A percentile compares a stretch with the other conserved stretches of the same genome.
Conservation (phyloP, 257 asterid genomes). For the Thymus quinquecostatus region DNA sequence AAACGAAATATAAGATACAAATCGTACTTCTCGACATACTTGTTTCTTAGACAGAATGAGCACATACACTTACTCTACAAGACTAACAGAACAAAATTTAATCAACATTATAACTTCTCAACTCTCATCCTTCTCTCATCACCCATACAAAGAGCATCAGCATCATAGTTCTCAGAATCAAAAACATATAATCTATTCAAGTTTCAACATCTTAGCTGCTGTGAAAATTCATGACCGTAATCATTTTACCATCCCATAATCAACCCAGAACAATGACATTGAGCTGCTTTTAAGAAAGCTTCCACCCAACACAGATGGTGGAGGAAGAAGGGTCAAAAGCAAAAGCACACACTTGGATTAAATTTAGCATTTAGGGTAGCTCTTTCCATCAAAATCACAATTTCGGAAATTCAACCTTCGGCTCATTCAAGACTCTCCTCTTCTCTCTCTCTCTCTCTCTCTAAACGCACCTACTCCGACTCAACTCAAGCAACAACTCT, state of each 20-base stretch:
- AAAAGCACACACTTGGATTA: too few relatives aligned
- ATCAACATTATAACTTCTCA: conserved; percentile 1
- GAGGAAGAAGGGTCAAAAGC: conserved; percentile 35
- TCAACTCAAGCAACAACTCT: too few relatives aligned
- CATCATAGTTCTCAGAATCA: conserved; percentile 17
- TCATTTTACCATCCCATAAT: background rate
- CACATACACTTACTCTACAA: background rate
- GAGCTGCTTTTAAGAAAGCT: background rate
- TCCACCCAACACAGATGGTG: conserved; percentile 34
- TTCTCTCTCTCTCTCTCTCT: too few relatives aligned
- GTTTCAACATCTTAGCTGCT: background rate
- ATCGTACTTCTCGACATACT: too few relatives aligned
- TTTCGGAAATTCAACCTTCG: background rate
- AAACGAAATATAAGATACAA: too few relatives aligned
- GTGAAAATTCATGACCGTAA: background rate
- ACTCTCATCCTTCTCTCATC: background rate
- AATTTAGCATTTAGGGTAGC: too few relatives aligned
- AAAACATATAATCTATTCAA: background rate
- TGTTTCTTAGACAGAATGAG: background rate
- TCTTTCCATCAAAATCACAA: background rate
- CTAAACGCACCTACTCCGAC: too few relatives aligned
- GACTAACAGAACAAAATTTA: background rate
- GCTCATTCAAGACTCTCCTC: background rate
- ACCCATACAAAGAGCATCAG: background rate
- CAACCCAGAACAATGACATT: background rate